Percentiles rank a stretch among this genome's conserved stretches.
Evolutionary conservation across 768 basidiomycete genomes (phyloP).

Genomic region (Leccinum sublutescens): DNA sequence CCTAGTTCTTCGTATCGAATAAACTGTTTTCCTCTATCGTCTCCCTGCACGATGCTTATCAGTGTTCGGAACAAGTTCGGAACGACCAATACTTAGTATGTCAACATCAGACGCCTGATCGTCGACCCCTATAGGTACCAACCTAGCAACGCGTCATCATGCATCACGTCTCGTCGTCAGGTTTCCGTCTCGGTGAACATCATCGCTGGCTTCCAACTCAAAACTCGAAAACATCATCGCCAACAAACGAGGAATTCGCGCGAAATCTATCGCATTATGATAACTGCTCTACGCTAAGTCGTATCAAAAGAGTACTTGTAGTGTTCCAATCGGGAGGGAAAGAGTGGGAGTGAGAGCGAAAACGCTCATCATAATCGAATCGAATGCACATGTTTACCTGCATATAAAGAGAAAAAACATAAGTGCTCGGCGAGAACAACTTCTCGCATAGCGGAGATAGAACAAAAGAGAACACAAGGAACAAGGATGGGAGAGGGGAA

Average conservation of each 20-base stretch:
- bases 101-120: too few relatives aligned
- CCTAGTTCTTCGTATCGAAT: too few relatives aligned
- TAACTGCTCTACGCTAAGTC: constrained; percentile 22
- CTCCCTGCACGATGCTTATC: too few relatives aligned
- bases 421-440: constrained; percentile 13
- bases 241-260: background rate
- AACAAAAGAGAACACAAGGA: constrained; percentile 14
- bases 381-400: constrained; percentile 26
- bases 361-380: background rate
- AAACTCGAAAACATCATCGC: background rate
- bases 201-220: background rate
- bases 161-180: background rate
- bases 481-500: background rate
- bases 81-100: too few relatives aligned
- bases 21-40: too few relatives aligned
- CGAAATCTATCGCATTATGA: constrained; percentile 27
- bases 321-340: constrained; percentile 14
- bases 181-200: background rate
- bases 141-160: background rate
- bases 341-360: background rate
- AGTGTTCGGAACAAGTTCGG: too few relatives aligned
- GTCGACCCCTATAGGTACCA: background rate
- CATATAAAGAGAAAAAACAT: constrained; percentile 21
- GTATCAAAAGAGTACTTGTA: constrained; percentile 28
- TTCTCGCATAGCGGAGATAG: constrained; percentile 9